Percentiles rank a stretch among this genome's conserved stretches.
These are phyloP conservation scores for Puccinia polysora DNA, from an alignment of 1,284 basidiomycete genomes.

Conservation along the genomic window DNA sequence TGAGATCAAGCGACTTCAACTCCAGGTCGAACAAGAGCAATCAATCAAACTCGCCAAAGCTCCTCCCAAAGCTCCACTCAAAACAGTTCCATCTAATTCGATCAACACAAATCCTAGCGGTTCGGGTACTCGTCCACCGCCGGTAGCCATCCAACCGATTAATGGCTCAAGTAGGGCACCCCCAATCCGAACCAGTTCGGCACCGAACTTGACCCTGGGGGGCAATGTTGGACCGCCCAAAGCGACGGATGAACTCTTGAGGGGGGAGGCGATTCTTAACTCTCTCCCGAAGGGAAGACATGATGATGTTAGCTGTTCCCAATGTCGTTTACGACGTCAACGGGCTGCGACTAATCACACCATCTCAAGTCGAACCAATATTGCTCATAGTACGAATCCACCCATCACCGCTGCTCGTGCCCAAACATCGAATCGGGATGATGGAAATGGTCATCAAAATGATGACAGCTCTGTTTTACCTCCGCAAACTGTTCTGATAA, in stretches of 20 bases:
- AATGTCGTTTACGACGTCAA: conserved; percentile 26
- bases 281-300: conserved; percentile 17
- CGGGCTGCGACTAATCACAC: neutral
- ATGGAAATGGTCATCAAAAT: neutral
- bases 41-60: neutral
- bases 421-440: conserved; percentile 24
- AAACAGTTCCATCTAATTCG: neutral
- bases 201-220: conserved; percentile 2
- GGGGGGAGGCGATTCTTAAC: conserved; percentile 38
- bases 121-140: neutral
- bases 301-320: conserved; percentile 37
- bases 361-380: conserved; percentile 14
- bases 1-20: conserved; percentile 28
- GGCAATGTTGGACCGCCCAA: neutral
- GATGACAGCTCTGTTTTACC: neutral
- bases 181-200: conserved; percentile 14
- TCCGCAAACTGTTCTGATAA: conserved; percentile 29
- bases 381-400: neutral
- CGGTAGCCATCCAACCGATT: neutral
- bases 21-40: conserved; percentile 36
- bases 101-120: neutral
- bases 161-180: neutral
- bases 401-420: no score
- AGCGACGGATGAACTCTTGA: conserved; percentile 20
- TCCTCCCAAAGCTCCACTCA: neutral